Evolutionary conservation across 768 basidiomycete species (phyloP).

Genomic region (Leucocoprinus sp.): DNA sequence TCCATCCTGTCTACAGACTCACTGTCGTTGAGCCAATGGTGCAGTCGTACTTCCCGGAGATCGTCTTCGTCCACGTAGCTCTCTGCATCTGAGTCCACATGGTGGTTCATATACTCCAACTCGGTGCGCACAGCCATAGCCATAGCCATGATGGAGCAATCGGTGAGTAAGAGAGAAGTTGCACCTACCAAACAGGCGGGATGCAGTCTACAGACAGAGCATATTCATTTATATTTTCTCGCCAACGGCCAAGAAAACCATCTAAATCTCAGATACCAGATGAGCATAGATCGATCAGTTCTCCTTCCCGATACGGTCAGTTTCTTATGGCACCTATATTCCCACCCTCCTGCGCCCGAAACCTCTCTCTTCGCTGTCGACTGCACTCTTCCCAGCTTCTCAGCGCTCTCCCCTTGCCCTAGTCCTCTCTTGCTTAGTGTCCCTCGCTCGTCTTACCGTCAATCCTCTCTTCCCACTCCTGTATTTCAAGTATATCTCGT

Average conservation of each 20-base stretch:
- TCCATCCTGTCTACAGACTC: background rate
- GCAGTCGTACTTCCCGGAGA: conserved; percentile 1
- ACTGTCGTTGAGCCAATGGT: conserved; percentile 7
- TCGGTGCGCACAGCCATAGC: background rate
- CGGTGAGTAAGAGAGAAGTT: too few species aligned
- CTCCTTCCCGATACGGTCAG: background rate
- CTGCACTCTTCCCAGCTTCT: background rate
- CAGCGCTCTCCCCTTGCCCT: background rate
- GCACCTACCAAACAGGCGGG: conserved; percentile 7
- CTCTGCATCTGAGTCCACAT: background rate
- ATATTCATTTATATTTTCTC: conserved; percentile 10
- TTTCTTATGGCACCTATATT: background rate
- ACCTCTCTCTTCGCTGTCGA: conserved; percentile 1
- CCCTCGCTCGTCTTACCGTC: too few species aligned
- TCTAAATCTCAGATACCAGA: conserved; percentile 7
- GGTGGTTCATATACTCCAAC: background rate
- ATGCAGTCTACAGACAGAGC: background rate
- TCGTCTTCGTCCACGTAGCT: conserved; percentile 5
- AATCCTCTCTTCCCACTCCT: background rate
- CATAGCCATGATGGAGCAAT: background rate
- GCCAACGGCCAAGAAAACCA: background rate
- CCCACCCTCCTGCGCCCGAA: background rate
- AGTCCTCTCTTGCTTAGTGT: background rate
- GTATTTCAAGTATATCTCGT: too few species aligned
- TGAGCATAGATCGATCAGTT: background rate